phyloP scores from a whole-genome alignment of 2,329 filamentous ascomycete genomes.

The Pleoardoris graminearum region DNA sequence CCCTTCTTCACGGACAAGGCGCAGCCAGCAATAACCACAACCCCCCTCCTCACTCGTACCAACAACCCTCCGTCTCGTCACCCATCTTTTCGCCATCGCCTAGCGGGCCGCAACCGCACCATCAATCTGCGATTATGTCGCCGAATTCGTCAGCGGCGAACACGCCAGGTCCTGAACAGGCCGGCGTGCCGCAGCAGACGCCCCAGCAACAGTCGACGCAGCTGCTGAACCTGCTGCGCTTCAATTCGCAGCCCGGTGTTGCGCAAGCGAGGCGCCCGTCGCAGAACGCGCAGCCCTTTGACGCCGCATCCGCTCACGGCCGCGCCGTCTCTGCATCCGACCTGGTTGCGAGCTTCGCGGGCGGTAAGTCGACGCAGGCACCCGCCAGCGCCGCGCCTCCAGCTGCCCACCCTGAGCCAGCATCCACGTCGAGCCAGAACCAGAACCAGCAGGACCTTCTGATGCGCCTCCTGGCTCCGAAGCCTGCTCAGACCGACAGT shows the following conservation, averaged over 20 bases:
- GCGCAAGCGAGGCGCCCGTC: conserved; percentile 43
- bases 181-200: conserved; percentile 48
- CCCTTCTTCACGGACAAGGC: conserved; percentile 45
- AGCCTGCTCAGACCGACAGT: conserved; percentile 41
- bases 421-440: conserved; percentile 55
- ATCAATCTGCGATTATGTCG: conserved; percentile 62
- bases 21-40: conserved; percentile 30
- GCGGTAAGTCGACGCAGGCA: conserved; percentile 48
- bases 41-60: conserved; percentile 46
- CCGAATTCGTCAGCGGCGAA: conserved; percentile 55
- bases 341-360: conserved; percentile 60
- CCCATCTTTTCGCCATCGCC: conserved; percentile 61
- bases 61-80: conserved; percentile 61
- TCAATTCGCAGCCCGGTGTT: conserved; percentile 55
- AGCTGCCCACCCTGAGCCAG: conserved; percentile 31
- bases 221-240: conserved; percentile 67
- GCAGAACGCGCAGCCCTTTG: conserved; percentile 27
- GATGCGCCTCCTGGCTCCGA: conserved; percentile 81
- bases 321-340: conserved; percentile 59
- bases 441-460: conserved; percentile 86
- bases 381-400: conserved; percentile 35
- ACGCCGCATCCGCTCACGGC: conserved; percentile 29
- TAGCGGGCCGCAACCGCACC: conserved; percentile 58
- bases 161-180: conserved; percentile 46
- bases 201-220: conserved; percentile 54